A percentile compares a stretch with the other conserved stretches of the same genome.
These are phyloP conservation scores for Ogataea siamensis DNA, from an alignment of 805 yeast genomes.

Conservation along the genomic window DNA sequence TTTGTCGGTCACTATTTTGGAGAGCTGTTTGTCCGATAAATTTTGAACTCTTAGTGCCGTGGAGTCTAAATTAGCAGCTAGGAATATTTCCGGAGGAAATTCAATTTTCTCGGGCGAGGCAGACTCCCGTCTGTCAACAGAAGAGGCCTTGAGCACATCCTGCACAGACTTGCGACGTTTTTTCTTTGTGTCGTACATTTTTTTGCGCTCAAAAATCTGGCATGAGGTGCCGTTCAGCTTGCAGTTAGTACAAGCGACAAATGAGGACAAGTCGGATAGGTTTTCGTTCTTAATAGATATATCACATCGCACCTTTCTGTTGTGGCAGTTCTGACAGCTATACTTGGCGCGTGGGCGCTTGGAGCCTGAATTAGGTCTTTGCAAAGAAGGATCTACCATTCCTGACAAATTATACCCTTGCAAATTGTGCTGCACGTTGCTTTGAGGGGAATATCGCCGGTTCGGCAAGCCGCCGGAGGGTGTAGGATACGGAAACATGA, in stretches of 20 bases:
- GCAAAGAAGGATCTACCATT: neutral
- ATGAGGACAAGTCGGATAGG: constrained; percentile 61
- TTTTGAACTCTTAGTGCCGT: neutral
- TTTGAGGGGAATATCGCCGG: neutral
- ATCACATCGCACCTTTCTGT: constrained; percentile 71
- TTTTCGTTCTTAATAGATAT: constrained; percentile 50
- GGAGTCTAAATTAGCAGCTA: constrained; percentile 1
- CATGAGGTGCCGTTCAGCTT: constrained; percentile 13
- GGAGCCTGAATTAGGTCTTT: neutral
- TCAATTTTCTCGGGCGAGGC: neutral
- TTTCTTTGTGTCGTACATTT: constrained; percentile 18
- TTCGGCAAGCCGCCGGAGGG: neutral
- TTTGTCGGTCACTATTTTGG: neutral
- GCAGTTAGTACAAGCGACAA: constrained; percentile 18
- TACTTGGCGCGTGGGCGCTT: constrained; percentile 59
- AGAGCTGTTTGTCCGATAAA: neutral
- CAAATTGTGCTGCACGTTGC: neutral
- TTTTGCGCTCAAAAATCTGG: constrained; percentile 15
- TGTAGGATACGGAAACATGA: constrained; percentile 1
- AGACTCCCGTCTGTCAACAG: neutral
- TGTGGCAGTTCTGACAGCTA: constrained; percentile 69
- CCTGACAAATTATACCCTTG: neutral
- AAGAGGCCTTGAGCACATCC: constrained; percentile 1
- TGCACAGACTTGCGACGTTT: constrained; percentile 6
- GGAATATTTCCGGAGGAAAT: neutral